These are phyloP conservation scores for Puccinia triticina DNA, from an alignment of 1,284 basidiomycete species.

Conservation along the genomic window DNA sequence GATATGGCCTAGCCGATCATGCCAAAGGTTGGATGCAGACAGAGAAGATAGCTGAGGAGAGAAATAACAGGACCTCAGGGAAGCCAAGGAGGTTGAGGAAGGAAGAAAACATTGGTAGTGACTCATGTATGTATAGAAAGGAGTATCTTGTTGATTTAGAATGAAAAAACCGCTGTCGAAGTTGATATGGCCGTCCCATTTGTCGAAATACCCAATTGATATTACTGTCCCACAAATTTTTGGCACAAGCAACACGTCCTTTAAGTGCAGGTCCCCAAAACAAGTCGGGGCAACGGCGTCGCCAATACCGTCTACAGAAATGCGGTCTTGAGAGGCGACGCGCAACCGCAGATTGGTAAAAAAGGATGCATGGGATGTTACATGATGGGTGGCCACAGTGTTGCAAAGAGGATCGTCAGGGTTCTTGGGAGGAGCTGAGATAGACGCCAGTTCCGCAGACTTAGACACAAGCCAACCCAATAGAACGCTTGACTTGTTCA, in stretches of 20 bases:
- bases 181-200: neutral
- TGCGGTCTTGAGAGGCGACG: neutral
- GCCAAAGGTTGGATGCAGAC: neutral
- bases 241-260: neutral
- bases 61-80: neutral
- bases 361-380: neutral
- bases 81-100: neutral
- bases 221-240: neutral
- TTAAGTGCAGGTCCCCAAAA: neutral
- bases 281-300: neutral
- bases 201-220: neutral
- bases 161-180: neutral
- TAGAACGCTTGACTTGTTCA: neutral
- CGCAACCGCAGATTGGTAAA: neutral
- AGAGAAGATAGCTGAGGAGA: neutral
- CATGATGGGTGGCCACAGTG: neutral
- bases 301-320: neutral
- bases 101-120: neutral
- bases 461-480: neutral
- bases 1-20: neutral
- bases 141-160: neutral
- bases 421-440: neutral
- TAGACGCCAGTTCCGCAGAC: neutral
- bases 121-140: too few species aligned
- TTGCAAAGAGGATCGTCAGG: neutral